These are phyloP conservation scores for Leucogyrophana mollusca DNA, from an alignment of 768 basidiomycete genomes.

Conservation along the genomic window DNA sequence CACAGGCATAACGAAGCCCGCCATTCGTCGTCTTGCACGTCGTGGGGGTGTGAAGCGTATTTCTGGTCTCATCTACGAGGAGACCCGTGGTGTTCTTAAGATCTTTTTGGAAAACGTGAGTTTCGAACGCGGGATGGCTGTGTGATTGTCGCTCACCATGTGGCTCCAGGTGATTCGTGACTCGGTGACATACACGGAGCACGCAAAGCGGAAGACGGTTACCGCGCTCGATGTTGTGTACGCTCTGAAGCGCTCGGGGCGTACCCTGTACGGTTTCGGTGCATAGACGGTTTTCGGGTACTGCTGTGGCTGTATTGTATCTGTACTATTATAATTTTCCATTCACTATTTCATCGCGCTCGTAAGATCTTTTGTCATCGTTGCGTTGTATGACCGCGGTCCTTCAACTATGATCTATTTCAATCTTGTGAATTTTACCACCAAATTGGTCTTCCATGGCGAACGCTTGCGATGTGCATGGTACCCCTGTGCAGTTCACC, in stretches of 20 bases:
- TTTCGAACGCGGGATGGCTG: not conserved
- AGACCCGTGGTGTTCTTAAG: conserved; percentile 81
- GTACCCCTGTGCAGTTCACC: too few species aligned
- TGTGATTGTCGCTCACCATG: conserved; percentile 21
- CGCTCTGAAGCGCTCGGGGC: conserved; percentile 46
- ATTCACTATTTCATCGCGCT: too few species aligned
- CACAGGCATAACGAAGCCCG: conserved; percentile 49
- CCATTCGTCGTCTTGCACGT: conserved; percentile 78
- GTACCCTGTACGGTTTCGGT: conserved; percentile 62
- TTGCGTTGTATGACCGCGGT: too few species aligned
- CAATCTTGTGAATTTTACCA: too few species aligned
- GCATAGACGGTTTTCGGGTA: conserved; percentile 33
- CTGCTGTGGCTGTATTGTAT: conserved; percentile 19
- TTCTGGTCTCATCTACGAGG: conserved; percentile 75
- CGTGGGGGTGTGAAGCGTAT: conserved; percentile 85
- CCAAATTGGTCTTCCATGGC: too few species aligned
- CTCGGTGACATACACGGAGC: conserved; percentile 92
- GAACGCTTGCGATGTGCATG: too few species aligned
- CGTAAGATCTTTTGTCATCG: too few species aligned
- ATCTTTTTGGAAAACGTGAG: conserved; percentile 58
- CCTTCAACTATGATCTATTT: too few species aligned
- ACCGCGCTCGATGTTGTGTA: conserved; percentile 62
- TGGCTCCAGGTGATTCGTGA: conserved; percentile 65
- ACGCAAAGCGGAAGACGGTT: conserved; percentile 79
- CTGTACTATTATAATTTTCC: conserved; percentile 19